Evolutionary conservation across 805 yeast species (phyloP).

Genomic region (Spencermartinsiella europaea): DNA sequence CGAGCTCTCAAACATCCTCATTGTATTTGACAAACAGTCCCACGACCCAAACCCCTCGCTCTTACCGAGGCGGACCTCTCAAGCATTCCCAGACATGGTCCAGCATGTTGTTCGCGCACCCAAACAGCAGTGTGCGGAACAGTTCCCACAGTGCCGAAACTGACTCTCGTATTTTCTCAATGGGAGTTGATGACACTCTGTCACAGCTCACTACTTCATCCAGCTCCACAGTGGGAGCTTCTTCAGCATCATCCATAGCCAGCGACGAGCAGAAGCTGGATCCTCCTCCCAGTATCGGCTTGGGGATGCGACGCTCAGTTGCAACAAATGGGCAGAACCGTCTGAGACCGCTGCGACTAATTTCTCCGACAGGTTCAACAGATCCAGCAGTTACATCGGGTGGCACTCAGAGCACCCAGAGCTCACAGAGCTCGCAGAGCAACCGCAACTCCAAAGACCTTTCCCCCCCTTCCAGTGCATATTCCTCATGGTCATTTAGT

Average conservation of each 20-base stretch:
- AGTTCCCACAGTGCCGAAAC: background rate
- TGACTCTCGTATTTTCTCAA: background rate
- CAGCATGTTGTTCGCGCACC: background rate
- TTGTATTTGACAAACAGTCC: background rate
- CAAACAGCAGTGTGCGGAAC: background rate
- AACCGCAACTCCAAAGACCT: too few relatives aligned
- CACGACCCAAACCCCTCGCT: background rate
- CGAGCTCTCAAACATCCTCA: background rate
- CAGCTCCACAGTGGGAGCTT: background rate
- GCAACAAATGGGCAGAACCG: background rate
- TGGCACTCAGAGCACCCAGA: background rate
- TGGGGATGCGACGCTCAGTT: background rate
- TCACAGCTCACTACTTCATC: background rate
- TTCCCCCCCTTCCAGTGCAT: background rate
- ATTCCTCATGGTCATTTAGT: background rate
- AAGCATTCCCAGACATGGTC: background rate
- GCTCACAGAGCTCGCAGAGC: too few relatives aligned
- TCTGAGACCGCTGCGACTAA: background rate
- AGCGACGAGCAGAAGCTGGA: background rate
- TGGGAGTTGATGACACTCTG: background rate
- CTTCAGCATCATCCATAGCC: background rate
- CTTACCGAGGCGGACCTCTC: background rate
- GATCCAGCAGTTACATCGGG: background rate
- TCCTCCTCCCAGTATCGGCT: background rate
- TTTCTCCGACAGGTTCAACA: background rate